These are phyloP conservation scores for Ceratocystis lukuohia DNA, from an alignment of 2,329 filamentous ascomycete genomes.

Conservation along the genomic window DNA sequence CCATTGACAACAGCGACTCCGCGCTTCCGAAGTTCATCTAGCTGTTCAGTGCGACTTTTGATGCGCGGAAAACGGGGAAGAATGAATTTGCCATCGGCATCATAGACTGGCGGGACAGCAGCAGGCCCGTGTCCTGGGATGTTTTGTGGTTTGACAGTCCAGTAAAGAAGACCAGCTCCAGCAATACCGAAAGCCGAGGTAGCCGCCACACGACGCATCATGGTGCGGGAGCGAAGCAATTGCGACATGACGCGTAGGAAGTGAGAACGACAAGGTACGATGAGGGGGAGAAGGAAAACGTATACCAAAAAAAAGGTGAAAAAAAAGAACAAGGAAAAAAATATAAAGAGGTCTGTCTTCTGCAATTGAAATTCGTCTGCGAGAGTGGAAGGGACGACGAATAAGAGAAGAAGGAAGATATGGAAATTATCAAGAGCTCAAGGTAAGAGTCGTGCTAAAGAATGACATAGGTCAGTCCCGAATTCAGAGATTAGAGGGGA, in stretches of 20 bases:
- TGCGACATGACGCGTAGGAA: slow-evolving; percentile 12
- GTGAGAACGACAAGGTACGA: background rate
- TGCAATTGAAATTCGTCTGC: background rate
- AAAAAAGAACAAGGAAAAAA: background rate
- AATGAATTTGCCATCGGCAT: slow-evolving; percentile 52
- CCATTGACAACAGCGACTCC: slow-evolving; percentile 20
- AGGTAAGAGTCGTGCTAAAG: background rate
- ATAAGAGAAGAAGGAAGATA: background rate
- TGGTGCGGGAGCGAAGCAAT: slow-evolving; percentile 15
- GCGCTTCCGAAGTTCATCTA: slow-evolving; percentile 43
- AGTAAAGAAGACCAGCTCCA: slow-evolving; percentile 35
- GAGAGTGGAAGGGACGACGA: background rate
- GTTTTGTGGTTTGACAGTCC: slow-evolving; percentile 53
- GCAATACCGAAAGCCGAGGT: slow-evolving; percentile 32
- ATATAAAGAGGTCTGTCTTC: background rate
- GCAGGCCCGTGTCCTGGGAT: slow-evolving; percentile 56
- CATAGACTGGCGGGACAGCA: slow-evolving; percentile 57
- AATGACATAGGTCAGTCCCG: background rate
- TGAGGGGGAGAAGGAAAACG: background rate
- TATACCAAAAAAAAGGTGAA: background rate
- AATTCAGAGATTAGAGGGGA: background rate
- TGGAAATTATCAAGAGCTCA: background rate
- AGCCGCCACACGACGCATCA: slow-evolving; percentile 33
- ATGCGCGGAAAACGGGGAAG: slow-evolving; percentile 52
- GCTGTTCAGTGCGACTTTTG: slow-evolving; percentile 50